Conservation (phyloP, 2,329 filamentous ascomycete species). For the Nemania diffusa region DNA sequence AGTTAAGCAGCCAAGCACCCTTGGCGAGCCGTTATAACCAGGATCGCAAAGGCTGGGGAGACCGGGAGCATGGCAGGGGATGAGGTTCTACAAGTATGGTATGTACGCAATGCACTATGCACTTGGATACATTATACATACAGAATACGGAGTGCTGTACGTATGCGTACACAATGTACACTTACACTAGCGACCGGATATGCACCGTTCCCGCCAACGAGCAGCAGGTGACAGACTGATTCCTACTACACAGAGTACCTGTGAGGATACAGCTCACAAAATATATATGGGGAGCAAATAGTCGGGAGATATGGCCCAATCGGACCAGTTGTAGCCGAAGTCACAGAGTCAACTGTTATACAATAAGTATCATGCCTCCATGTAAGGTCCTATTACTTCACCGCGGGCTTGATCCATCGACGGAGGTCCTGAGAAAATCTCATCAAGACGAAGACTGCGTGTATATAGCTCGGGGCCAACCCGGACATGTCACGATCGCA, state of each 20-base stretch:
- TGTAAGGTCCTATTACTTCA: not conserved
- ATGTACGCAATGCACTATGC: too few species aligned
- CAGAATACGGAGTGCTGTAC: too few species aligned
- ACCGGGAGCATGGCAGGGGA: conserved; percentile 26
- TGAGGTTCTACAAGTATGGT: not conserved
- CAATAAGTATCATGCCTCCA: not conserved
- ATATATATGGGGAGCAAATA: not conserved
- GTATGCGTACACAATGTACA: too few species aligned
- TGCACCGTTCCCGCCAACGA: conserved; percentile 34
- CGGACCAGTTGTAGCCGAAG: not conserved
- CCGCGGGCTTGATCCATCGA: conserved; percentile 5
- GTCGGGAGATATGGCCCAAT: not conserved
- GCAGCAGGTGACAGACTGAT: conserved; percentile 11
- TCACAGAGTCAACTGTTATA: not conserved
- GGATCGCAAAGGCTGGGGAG: conserved; percentile 29
- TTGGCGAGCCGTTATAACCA: conserved; percentile 41
- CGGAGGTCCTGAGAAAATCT: not conserved
- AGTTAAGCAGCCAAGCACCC: conserved; percentile 37
- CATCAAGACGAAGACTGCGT: not conserved
- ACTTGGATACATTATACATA: too few species aligned
- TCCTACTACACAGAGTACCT: not conserved
- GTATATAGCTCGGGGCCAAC: not conserved
- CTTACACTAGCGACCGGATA: conserved; percentile 29
- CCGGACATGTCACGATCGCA: conserved; percentile 4
- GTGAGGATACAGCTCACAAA: too few species aligned